Percentiles rank a stretch among this genome's conserved stretches.
Evolutionary conservation across 108 stramenopile genomes (phyloP).

Genomic region (Cyclotella cryptica): DNA sequence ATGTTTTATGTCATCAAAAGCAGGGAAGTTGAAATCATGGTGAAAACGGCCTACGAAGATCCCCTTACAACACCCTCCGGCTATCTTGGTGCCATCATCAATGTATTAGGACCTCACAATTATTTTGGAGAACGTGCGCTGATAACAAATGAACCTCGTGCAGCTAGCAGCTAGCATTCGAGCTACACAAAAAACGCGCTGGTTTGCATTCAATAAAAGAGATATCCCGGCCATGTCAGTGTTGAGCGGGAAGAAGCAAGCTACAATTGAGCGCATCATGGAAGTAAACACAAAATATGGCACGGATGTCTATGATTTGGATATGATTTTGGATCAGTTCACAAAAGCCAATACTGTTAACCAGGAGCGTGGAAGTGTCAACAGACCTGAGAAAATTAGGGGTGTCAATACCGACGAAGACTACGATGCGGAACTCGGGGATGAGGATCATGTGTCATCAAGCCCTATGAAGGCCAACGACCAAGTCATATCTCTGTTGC

Average conservation of each 20-base stretch:
- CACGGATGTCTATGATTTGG: slow-evolving; percentile 59
- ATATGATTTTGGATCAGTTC: slow-evolving; percentile 57
- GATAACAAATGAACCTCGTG: no score
- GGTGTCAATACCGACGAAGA: slow-evolving; percentile 80
- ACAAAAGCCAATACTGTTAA: slow-evolving; percentile 49
- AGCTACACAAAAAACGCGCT: slow-evolving; percentile 64
- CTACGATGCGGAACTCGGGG: slow-evolving; percentile 26
- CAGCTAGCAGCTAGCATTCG: slow-evolving; percentile 91
- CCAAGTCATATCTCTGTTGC: no score
- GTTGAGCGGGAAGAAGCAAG: slow-evolving; percentile 69
- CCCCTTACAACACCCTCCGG: no score
- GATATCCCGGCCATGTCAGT: slow-evolving; percentile 75
- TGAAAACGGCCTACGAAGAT: no score
- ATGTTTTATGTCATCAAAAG: no score
- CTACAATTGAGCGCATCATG: slow-evolving; percentile 50
- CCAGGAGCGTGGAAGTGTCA: slow-evolving; percentile 58
- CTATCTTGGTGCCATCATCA: no score
- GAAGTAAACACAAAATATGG: slow-evolving; percentile 80
- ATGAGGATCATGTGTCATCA: background rate
- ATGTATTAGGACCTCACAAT: no score
- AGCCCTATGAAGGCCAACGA: slow-evolving; percentile 13
- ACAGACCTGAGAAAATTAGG: slow-evolving; percentile 59
- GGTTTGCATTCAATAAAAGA: slow-evolving; percentile 74
- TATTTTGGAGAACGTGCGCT: no score
- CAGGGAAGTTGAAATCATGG: no score